Evolutionary conservation across 148 eudicot genomes (phyloP).

Genomic region (Talinum fruticosum): DNA sequence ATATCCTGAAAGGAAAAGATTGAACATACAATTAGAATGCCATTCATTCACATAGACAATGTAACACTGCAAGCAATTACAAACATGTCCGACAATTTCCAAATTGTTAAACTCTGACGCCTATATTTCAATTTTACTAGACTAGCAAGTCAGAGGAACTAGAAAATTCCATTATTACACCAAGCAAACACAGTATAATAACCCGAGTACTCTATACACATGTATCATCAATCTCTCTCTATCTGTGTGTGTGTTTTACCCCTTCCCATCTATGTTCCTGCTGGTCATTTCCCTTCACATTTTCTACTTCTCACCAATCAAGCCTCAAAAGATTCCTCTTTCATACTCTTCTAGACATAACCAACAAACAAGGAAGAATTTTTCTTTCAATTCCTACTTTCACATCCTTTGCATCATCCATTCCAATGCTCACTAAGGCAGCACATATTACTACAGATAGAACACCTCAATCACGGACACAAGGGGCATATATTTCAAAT

Average conservation of each 20-base stretch:
- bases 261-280: neutral
- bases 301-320: neutral
- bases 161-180: neutral
- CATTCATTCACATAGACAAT: neutral
- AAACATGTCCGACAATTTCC: neutral
- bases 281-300: neutral
- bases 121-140: too few relatives aligned
- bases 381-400: neutral
- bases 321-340: neutral
- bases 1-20: constrained; percentile 42
- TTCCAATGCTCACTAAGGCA: neutral
- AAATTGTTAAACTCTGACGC: too few relatives aligned
- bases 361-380: neutral
- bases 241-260: too few relatives aligned
- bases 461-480: neutral
- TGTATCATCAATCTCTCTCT: neutral
- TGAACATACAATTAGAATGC: neutral
- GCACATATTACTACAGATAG: neutral
- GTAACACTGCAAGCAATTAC: neutral
- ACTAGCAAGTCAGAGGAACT: neutral
- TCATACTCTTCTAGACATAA: neutral
- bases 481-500: neutral
- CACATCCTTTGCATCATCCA: neutral
- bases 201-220: neutral
- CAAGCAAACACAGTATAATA: neutral